Conservation (phyloP, 257 asterid species). For the Scutellaria barbata region DNA sequence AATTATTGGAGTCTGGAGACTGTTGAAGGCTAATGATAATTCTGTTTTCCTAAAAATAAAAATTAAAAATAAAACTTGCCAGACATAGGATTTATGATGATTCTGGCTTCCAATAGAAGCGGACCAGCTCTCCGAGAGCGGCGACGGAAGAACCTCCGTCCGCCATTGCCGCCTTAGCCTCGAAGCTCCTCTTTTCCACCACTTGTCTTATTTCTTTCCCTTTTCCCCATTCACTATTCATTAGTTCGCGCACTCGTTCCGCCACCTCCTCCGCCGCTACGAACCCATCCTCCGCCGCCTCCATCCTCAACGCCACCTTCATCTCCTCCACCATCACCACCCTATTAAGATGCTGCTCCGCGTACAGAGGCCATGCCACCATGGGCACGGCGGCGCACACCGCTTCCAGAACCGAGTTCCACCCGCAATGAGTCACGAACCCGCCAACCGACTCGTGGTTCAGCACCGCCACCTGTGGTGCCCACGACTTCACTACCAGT, state of each 20-base stretch:
- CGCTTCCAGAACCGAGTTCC: conserved; percentile 75
- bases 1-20: too few relatives aligned
- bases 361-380: conserved; percentile 76
- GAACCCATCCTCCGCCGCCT: conserved; percentile 40
- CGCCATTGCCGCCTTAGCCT: conserved; percentile 44
- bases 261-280: conserved; percentile 59
- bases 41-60: too few relatives aligned
- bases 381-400: conserved; percentile 56
- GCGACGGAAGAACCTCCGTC: conserved; percentile 52
- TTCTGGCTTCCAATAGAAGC: conserved; percentile 29
- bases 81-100: neutral
- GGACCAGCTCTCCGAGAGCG: conserved; percentile 34
- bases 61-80: too few relatives aligned
- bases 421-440: conserved; percentile 69
- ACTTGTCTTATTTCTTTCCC: conserved; percentile 41
- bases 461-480: conserved; percentile 63
- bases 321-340: conserved; percentile 53
- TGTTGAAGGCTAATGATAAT: too few relatives aligned
- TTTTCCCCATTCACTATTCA: conserved; percentile 35
- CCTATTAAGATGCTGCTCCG: conserved; percentile 62
- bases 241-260: conserved; percentile 49
- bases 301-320: conserved; percentile 51
- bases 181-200: conserved; percentile 40
- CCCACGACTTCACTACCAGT: conserved; percentile 59
- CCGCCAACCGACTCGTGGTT: conserved; percentile 61